Base-by-base conservation (phyloP, 495 filamentous ascomycete genomes). In the Xanthoparmelia taractica region DNA sequence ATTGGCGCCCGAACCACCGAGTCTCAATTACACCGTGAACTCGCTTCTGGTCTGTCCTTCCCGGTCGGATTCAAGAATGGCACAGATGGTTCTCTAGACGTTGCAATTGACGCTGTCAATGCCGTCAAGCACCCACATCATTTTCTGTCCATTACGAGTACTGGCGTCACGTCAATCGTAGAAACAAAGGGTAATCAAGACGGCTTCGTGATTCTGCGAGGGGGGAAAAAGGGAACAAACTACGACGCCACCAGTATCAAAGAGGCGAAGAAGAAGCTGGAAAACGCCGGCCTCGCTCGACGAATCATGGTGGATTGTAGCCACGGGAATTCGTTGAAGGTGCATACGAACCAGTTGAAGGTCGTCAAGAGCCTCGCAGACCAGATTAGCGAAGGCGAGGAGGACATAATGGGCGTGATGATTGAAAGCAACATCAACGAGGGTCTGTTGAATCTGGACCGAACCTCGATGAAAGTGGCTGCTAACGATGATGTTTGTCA, bases 1-100 rank as follows among this genome's bases (percentile, higher is more conserved):
- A 85, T 98, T 60, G 94, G 94, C 50, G 94, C 94, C 11, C 84
- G 94, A 57, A 98, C 94, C 13, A 97, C 94, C 1, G 94, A 98
- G 74, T 88, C 84, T 38, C 94, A 98, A 75, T 79, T 98, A 60
- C 94, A 98, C 74, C 85, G 94, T 47, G 94, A 98, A 73, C 76
- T 98, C 67, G 92, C 94, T 2, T 93, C 89, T 37, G 94, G 94
- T 67, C 75, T 97, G 29, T 91, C 87, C 62, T 98, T 97, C 85
- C 94, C 94, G 1, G 90, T 97, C 20, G 94, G 94, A 47, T 98
- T 98, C 85, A 98, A 98, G 83, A 98, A 98, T 74, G 94, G 94
- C 61, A 98, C 94, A 33, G 94, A 98, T 73, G 94, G 94, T 31
- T 85, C 86, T 0, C 75, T 98, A 40, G 83, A 87, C 60, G 90